A percentile compares a stretch with the other conserved stretches of the same genome.
phyloP scores from a whole-genome alignment of 1,284 basidiomycete species.

The Inonotus obliquus region DNA sequence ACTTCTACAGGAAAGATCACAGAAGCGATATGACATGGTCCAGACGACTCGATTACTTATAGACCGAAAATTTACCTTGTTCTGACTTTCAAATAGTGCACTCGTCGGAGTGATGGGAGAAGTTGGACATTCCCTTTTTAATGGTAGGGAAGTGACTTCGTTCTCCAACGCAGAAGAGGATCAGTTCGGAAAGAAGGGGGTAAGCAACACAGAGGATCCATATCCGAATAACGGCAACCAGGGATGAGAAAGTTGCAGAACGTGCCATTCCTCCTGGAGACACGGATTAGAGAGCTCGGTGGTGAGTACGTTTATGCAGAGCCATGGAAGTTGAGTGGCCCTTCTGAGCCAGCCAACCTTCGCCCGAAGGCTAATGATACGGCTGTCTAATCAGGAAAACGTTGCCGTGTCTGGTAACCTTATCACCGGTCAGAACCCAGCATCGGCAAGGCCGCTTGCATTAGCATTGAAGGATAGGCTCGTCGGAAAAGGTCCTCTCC shows the following conservation, averaged over 20 bases:
- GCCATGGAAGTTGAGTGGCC: slow-evolving; percentile 47
- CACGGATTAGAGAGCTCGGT: slow-evolving; percentile 45
- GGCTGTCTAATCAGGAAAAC: slow-evolving; percentile 31
- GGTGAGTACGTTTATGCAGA: slow-evolving; percentile 53
- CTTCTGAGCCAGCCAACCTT: neutral
- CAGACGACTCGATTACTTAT: slow-evolving; percentile 31
- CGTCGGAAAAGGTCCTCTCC: neutral
- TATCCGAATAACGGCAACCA: neutral
- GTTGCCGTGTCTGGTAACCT: slow-evolving; percentile 45
- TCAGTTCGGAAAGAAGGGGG: slow-evolving; percentile 32
- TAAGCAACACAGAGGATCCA: too few species aligned
- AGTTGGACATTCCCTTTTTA: slow-evolving; percentile 58
- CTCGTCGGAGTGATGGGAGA: slow-evolving; percentile 53
- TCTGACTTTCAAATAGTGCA: slow-evolving; percentile 27
- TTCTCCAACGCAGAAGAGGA: slow-evolving; percentile 75
- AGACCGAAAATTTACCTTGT: neutral
- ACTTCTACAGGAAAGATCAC: slow-evolving; percentile 61
- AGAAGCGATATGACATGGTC: slow-evolving; percentile 73
- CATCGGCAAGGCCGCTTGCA: slow-evolving; percentile 48
- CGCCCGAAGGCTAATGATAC: too few species aligned
- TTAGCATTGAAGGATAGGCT: slow-evolving; percentile 40
- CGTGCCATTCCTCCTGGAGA: slow-evolving; percentile 70
- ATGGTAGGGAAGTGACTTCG: slow-evolving; percentile 53
- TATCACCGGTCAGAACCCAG: slow-evolving; percentile 72
- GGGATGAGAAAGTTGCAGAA: slow-evolving; percentile 26